Conservation (phyloP, 2,329 filamentous ascomycete genomes). For the Hymenoscyphus albidus region DNA sequence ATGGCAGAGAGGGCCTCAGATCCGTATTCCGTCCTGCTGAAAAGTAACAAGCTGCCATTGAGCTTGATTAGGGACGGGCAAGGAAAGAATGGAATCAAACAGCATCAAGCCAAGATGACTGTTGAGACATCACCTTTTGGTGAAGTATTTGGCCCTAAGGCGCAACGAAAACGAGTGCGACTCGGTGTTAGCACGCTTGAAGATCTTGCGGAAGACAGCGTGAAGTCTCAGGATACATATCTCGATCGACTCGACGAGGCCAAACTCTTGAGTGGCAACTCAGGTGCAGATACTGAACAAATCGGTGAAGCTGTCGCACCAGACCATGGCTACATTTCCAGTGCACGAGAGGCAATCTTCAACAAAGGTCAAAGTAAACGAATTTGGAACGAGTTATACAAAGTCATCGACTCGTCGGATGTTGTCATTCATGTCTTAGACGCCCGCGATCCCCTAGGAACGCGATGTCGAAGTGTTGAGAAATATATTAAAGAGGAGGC, state of each 20-base stretch:
- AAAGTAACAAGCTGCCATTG: slow-evolving; percentile 97
- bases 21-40: slow-evolving; percentile 90
- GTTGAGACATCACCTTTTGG: slow-evolving; percentile 83
- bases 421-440: slow-evolving; percentile 94
- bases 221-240: slow-evolving; percentile 77
- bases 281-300: slow-evolving; percentile 51
- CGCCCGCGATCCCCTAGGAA: slow-evolving; percentile 84
- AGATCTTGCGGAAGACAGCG: slow-evolving; percentile 76
- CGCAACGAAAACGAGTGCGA: slow-evolving; percentile 89
- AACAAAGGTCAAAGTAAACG: slow-evolving; percentile 92
- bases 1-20: slow-evolving; percentile 88
- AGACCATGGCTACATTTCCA: slow-evolving; percentile 48
- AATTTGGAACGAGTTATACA: slow-evolving; percentile 95
- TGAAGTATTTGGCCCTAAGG: slow-evolving; percentile 89
- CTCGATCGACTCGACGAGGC: slow-evolving; percentile 76
- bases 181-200: slow-evolving; percentile 75
- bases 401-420: slow-evolving; percentile 92
- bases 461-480: slow-evolving; percentile 82
- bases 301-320: slow-evolving; percentile 40
- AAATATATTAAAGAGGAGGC: slow-evolving; percentile 93
- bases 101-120: slow-evolving; percentile 90
- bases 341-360: slow-evolving; percentile 82
- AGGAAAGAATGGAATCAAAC: slow-evolving; percentile 77
- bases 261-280: slow-evolving; percentile 68
- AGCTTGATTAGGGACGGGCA: slow-evolving; percentile 80